Conservation (phyloP, 2,329 filamentous ascomycete genomes). For the Orbilia ellipsospora region DNA sequence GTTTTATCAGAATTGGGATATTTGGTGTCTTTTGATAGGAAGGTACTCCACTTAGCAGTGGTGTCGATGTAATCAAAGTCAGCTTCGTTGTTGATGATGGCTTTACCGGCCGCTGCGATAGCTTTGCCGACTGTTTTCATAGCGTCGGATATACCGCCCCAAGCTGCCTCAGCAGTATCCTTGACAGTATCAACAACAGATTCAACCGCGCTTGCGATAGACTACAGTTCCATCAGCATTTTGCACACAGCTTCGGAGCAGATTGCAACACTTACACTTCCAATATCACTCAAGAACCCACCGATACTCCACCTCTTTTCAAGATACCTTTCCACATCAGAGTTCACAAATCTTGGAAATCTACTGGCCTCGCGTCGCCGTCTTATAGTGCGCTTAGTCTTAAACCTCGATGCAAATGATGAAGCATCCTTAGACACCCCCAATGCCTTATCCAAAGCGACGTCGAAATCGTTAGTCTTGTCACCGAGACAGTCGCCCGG, state of each 20-base stretch:
- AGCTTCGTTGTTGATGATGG: constrained; percentile 30
- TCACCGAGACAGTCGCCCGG: constrained; percentile 42
- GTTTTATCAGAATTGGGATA: constrained; percentile 27
- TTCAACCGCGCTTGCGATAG: constrained; percentile 16
- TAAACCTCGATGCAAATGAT: constrained; percentile 24
- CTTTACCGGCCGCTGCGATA: constrained; percentile 35
- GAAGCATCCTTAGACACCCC: constrained; percentile 10
- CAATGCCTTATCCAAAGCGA: constrained; percentile 31
- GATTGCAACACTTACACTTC: constrained; percentile 8
- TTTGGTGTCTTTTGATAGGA: constrained; percentile 21
- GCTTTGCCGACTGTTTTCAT: constrained; percentile 37
- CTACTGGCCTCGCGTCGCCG: constrained; percentile 26
- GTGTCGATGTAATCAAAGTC: constrained; percentile 50
- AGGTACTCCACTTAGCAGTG: constrained; percentile 36
- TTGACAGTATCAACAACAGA: constrained; percentile 41
- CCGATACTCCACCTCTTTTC: constrained; percentile 50
- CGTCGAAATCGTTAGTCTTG: constrained; percentile 35
- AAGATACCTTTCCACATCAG: constrained; percentile 5
- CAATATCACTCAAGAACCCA: constrained; percentile 47
- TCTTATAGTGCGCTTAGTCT: constrained; percentile 28
- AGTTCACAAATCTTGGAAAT: constrained; percentile 15
- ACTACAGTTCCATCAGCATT: constrained; percentile 25
- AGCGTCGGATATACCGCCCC: constrained; percentile 31
- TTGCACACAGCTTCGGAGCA: not conserved
- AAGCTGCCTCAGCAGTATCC: constrained; percentile 33